phyloP scores from a whole-genome alignment of 1,284 basidiomycete species.

The Tremellales sp. region DNA sequence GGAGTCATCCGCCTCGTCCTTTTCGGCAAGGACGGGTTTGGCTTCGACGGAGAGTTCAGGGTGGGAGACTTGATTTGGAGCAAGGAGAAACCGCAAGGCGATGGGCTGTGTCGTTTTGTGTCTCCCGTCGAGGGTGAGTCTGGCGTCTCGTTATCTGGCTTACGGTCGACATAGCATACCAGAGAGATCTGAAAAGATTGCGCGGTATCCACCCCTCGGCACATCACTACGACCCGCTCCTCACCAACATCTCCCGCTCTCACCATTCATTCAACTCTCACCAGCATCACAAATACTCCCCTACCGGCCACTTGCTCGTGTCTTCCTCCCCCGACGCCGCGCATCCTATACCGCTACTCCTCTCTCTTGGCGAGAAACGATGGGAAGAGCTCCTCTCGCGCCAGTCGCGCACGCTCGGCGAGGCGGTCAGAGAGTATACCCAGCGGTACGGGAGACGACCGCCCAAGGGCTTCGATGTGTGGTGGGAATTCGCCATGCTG shows the following conservation, averaged over 20 bases:
- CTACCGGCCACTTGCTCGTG: constrained; percentile 43
- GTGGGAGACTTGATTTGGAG: background rate
- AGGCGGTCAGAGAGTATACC: constrained; percentile 72
- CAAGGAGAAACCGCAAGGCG: constrained; percentile 6
- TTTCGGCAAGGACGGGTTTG: background rate
- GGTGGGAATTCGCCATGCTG: constrained; percentile 75
- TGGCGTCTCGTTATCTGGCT: too few species aligned
- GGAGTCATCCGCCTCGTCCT: constrained; percentile 1
- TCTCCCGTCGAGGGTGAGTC: constrained; percentile 40
- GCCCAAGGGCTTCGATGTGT: constrained; percentile 79
- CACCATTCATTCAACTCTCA: constrained; percentile 4
- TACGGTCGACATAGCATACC: too few species aligned
- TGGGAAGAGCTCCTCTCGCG: constrained; percentile 62
- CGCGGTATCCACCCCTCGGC: constrained; percentile 14
- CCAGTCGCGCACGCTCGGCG: constrained; percentile 69
- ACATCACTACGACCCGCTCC: background rate
- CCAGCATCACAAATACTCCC: constrained; percentile 33
- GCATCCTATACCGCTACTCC: constrained; percentile 75
- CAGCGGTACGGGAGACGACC: constrained; percentile 70
- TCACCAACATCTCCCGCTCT: background rate
- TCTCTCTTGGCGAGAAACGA: constrained; percentile 67
- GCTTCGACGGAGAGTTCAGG: background rate
- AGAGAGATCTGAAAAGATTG: constrained; percentile 33
- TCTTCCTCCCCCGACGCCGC: constrained; percentile 34
- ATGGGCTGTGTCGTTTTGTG: constrained; percentile 34